Base-by-base conservation (phyloP, 768 basidiomycete species). In the Lactifluus pinguis region DNA sequence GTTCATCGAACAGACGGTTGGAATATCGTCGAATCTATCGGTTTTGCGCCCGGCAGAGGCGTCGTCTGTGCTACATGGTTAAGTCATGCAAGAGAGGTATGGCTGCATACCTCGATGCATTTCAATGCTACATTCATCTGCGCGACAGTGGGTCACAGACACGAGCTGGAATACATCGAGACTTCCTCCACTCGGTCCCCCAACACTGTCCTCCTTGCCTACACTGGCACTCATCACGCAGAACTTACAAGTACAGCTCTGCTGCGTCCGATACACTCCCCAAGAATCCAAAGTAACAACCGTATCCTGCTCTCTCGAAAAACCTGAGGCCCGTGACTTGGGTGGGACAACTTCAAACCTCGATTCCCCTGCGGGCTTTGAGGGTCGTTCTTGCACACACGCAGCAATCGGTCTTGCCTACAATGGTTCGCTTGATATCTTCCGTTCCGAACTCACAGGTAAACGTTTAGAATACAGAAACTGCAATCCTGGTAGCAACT, bases 31-130 rank as follows among this genome's bases (percentile, higher is more conserved):
- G 83, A 85, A 62, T 83, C 67, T 56, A 87, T 84, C 83, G 66
- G 67, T 36, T 76, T 83, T 55, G 66, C 77, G 14, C 75, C 72
- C 39, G 79, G 78, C 36, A 76, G 79, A n/a, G 82, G 83, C 4
- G 77, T 85, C 53, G 78, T 92, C 54, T 69, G 82, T 19, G 82
- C 80, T 34, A 75, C 72, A 58, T 92, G 88, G 88, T 74, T 85
- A 11, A 81, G 77, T 21, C 64, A 69, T 13, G 76, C 79, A 34
- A 78, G 89, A 69, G 82, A 87, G 75, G 89, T 86, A 54, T 66
- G 76, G 34, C 6, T 6, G 4, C 7, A 21, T 17, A 30, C 25
- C 19, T 25, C 25, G 25, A 38, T 32, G 11, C 38, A 0, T 32
- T 49, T n/a, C 19, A 14, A 36, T 10, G 6, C 38, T 7, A 53